Evolutionary conservation across 306 rosid species (phyloP).

Genomic region (Sophora flavescens): DNA sequence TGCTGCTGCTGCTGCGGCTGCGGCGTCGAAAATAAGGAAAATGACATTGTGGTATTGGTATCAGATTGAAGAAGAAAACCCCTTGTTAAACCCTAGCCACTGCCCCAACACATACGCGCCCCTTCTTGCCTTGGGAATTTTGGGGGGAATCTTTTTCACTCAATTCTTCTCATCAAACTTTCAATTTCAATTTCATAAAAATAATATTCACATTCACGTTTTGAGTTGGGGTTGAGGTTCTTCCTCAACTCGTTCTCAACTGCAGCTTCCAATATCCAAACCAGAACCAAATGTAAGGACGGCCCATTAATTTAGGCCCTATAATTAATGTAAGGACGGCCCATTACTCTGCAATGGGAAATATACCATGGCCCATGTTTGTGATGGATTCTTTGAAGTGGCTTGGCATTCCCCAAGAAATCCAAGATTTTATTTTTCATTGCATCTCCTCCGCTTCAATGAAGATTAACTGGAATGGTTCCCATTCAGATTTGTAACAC

Average conservation of each 20-base stretch:
- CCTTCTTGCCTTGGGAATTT: not conserved
- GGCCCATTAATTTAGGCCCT: conserved; percentile 10
- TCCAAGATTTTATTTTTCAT: no score
- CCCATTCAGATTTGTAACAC: no score
- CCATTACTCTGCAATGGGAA: conserved; percentile 10
- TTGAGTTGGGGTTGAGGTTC: not conserved
- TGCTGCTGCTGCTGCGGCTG: conserved; percentile 73
- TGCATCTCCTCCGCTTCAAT: no score
- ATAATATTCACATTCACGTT: not conserved
- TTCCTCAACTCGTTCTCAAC: conserved; percentile 18
- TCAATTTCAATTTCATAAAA: not conserved
- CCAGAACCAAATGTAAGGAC: no score
- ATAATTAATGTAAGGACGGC: not conserved
- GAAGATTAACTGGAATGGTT: no score
- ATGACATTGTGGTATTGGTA: conserved; percentile 63
- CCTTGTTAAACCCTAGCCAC: not conserved
- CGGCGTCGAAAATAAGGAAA: conserved; percentile 77
- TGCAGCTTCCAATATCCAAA: not conserved
- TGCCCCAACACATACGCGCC: not conserved
- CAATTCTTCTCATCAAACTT: conserved; percentile 4
- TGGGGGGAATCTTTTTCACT: conserved; percentile 1
- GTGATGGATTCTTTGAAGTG: no score
- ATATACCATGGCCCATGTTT: no score
- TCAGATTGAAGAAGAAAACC: conserved; percentile 25
- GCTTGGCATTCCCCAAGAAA: no score